phyloP scores from a whole-genome alignment of 371 early-diverging fungal species.

The Rhizopus arrhizus region DNA sequence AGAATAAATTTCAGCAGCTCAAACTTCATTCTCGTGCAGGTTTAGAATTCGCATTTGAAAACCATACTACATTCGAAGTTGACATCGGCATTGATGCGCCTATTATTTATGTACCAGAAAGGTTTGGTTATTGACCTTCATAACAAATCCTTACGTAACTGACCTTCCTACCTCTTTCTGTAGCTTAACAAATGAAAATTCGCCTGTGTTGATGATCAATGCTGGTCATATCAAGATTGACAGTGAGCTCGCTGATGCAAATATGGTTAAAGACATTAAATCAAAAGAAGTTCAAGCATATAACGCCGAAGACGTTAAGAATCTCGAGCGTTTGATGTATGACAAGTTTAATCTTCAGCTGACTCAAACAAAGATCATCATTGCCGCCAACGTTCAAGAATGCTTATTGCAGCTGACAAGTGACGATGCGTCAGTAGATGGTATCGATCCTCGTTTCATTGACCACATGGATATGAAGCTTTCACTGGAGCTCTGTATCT shows the following conservation, averaged over 20 bases:
- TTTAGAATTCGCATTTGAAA: slow-evolving; percentile 74
- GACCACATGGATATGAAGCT: slow-evolving; percentile 74
- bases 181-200: slow-evolving; percentile 36
- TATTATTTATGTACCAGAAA: slow-evolving; percentile 81
- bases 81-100: slow-evolving; percentile 86
- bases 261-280: slow-evolving; percentile 60
- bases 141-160: background rate
- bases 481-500: slow-evolving; percentile 72
- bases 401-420: slow-evolving; percentile 69
- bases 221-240: slow-evolving; percentile 79
- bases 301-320: slow-evolving; percentile 53
- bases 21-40: slow-evolving; percentile 78
- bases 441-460: slow-evolving; percentile 60
- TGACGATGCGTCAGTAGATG: slow-evolving; percentile 10
- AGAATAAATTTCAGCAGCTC: slow-evolving; percentile 71
- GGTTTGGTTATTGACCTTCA: slow-evolving; percentile 25
- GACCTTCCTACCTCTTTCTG: background rate
- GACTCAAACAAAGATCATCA: slow-evolving; percentile 66
- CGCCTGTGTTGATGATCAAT: slow-evolving; percentile 73
- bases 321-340: slow-evolving; percentile 73
- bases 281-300: slow-evolving; percentile 51
- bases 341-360: slow-evolving; percentile 78
- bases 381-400: slow-evolving; percentile 59
- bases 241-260: slow-evolving; percentile 68
- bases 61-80: slow-evolving; percentile 76